Evolutionary conservation across 169 alveolate species (phyloP).

Genomic region (Plasmodium berghei): DNA sequence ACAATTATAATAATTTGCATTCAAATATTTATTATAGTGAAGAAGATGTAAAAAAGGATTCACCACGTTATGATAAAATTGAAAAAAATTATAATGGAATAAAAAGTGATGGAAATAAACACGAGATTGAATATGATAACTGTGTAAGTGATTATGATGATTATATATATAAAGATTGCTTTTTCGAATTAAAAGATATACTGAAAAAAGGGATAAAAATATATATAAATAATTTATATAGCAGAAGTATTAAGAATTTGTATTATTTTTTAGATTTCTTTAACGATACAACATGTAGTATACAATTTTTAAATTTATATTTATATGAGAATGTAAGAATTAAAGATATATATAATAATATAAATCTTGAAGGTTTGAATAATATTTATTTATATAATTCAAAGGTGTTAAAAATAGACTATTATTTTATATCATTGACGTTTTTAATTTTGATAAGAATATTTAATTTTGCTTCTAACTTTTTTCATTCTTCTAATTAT

Average conservation of each 20-base stretch:
- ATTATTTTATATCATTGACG: conserved; percentile 33
- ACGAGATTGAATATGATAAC: conserved; percentile 1
- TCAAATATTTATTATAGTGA: too few relatives aligned
- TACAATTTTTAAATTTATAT: conserved; percentile 30
- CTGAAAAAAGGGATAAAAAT: conserved; percentile 27
- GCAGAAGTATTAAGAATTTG: conserved; percentile 25
- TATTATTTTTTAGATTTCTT: conserved; percentile 31
- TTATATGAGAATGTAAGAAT: conserved; percentile 21
- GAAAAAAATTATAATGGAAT: too few relatives aligned
- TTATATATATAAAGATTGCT: conserved; percentile 36
- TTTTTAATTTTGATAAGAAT: conserved; percentile 18
- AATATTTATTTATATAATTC: conserved; percentile 50
- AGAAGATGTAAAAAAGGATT: too few relatives aligned
- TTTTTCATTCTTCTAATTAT: conserved; percentile 41
- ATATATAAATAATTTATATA: conserved; percentile 7
- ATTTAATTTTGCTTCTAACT: conserved; percentile 24
- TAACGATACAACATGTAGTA: conserved; percentile 28
- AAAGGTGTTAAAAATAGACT: conserved; percentile 25
- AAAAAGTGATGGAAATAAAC: too few relatives aligned
- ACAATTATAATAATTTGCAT: too few relatives aligned
- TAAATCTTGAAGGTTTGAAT: conserved; percentile 29
- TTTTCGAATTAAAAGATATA: conserved; percentile 23
- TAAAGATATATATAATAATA: conserved; percentile 20
- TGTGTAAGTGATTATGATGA: conserved; percentile 33
- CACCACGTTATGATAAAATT: too few relatives aligned